phyloP scores from a whole-genome alignment of 2,329 filamentous ascomycete species.

The Monilinia vaccinii-corymbosi region DNA sequence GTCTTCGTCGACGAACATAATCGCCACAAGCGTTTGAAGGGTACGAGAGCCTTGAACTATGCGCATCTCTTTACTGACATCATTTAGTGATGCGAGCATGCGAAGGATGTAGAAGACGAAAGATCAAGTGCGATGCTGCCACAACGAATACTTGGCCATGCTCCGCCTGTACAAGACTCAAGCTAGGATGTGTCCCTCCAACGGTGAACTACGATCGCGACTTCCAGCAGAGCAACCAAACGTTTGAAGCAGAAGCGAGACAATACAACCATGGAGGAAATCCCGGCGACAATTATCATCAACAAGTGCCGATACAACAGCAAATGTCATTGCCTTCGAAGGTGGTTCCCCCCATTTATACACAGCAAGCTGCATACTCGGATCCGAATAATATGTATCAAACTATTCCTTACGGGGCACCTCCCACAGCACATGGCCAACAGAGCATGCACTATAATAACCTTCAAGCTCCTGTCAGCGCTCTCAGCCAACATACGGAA shows the following conservation, averaged over 20 bases:
- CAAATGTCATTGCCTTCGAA: conserved; percentile 33
- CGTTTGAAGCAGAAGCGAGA: conserved; percentile 42
- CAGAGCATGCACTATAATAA: conserved; percentile 45
- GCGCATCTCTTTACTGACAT: conserved; percentile 16
- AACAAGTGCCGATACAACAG: conserved; percentile 45
- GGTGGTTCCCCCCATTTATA: conserved; percentile 36
- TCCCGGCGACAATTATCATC: conserved; percentile 40
- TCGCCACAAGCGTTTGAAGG: conserved; percentile 91
- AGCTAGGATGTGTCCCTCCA: conserved; percentile 86
- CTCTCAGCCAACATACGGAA: conserved; percentile 42
- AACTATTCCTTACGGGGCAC: conserved; percentile 31
- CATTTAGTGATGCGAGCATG: conserved; percentile 88
- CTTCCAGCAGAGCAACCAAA: conserved; percentile 24
- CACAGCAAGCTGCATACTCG: conserved; percentile 40
- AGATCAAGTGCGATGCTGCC: conserved; percentile 96
- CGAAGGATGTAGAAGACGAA: conserved; percentile 86
- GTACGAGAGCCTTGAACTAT: conserved; percentile 38
- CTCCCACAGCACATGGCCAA: conserved; percentile 36
- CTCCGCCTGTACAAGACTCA: conserved; percentile 83
- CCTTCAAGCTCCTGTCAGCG: conserved; percentile 40
- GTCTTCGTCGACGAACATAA: conserved; percentile 99
- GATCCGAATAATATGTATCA: conserved; percentile 33
- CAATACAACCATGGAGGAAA: conserved; percentile 37
- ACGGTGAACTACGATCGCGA: conserved; percentile 30
- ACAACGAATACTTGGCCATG: conserved; percentile 98